Percentiles rank a stretch among this genome's conserved stretches.
phyloP scores from a whole-genome alignment of 139 green algal species.

The Tetraselmis chui region DNA sequence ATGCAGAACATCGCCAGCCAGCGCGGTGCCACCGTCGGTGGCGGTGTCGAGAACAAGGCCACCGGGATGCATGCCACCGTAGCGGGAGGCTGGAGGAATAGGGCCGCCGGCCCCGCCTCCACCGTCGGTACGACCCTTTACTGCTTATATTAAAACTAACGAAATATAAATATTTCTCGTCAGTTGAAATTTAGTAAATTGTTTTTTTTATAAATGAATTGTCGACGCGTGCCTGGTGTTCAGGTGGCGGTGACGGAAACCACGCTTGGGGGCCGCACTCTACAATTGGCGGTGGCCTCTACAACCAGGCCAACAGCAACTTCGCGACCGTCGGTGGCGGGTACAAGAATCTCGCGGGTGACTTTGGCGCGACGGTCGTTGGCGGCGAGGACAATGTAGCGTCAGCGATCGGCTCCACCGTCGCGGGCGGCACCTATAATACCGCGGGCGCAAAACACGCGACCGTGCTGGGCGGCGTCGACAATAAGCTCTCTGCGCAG shows the following conservation, averaged over 20 bases:
- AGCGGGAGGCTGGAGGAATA: background rate
- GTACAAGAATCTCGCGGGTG: background rate
- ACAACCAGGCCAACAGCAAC: background rate
- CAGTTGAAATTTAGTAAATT: too few species aligned
- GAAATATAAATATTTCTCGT: too few species aligned
- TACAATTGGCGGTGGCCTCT: background rate
- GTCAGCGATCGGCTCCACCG: background rate
- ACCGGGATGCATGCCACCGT: background rate
- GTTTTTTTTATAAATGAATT: too few species aligned
- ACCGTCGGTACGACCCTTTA: background rate
- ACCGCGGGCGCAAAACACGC: background rate
- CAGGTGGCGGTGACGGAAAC: background rate
- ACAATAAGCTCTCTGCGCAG: background rate
- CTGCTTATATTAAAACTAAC: too few species aligned
- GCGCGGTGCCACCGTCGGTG: background rate
- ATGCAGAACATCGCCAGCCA: background rate
- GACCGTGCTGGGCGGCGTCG: background rate
- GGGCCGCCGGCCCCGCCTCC: background rate
- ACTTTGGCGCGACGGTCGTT: background rate
- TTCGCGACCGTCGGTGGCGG: background rate
- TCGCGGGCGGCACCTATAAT: background rate
- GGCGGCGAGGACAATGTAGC: background rate
- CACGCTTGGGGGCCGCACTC: background rate
- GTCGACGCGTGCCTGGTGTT: background rate
- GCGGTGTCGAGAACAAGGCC: background rate